A percentile compares a stretch with the other conserved stretches of the same genome.
These are phyloP conservation scores for Amanita subjunquillea DNA, from an alignment of 768 basidiomycete genomes.

Conservation along the genomic window DNA sequence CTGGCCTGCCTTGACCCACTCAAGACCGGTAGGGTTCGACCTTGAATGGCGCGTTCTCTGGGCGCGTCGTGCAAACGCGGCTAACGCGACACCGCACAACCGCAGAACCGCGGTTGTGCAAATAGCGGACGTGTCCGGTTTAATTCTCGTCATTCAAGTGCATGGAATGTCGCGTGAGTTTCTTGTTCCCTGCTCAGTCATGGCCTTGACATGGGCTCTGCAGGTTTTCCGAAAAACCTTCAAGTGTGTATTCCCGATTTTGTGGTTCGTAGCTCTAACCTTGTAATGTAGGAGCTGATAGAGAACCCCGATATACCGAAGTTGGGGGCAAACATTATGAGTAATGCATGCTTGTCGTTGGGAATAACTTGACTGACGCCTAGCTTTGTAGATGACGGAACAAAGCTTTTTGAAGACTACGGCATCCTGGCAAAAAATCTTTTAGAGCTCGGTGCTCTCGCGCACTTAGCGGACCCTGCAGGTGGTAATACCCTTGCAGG, in stretches of 20 bases:
- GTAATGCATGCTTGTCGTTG: slow-evolving; percentile 10
- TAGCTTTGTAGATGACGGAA: slow-evolving; percentile 21
- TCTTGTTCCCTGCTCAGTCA: background rate
- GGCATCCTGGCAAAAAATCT: slow-evolving; percentile 24
- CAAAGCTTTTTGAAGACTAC: slow-evolving; percentile 27
- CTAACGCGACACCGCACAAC: slow-evolving; percentile 6
- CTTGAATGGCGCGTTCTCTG: slow-evolving; percentile 22
- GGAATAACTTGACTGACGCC: background rate
- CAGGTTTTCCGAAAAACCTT: slow-evolving; percentile 21
- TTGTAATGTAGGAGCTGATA: slow-evolving; percentile 15
- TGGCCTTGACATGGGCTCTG: background rate
- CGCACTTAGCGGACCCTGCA: slow-evolving; percentile 18
- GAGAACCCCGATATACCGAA: slow-evolving; percentile 20
- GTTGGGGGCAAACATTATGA: slow-evolving; percentile 23
- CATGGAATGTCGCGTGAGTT: slow-evolving; percentile 19
- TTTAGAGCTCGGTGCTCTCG: slow-evolving; percentile 24
- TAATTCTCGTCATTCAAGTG: slow-evolving; percentile 23
- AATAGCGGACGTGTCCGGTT: slow-evolving; percentile 17
- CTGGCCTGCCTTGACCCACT: background rate
- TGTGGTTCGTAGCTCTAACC: background rate
- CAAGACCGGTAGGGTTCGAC: slow-evolving; percentile 21
- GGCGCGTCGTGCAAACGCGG: slow-evolving; percentile 1
- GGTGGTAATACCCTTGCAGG: background rate
- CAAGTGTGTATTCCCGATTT: slow-evolving; percentile 8
- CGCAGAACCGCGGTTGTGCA: slow-evolving; percentile 21